A percentile compares a stretch with the other conserved stretches of the same genome.
Conservation (phyloP, 1,139 yeast genomes). For the Magnusiomyces suaveolens region DNA sequence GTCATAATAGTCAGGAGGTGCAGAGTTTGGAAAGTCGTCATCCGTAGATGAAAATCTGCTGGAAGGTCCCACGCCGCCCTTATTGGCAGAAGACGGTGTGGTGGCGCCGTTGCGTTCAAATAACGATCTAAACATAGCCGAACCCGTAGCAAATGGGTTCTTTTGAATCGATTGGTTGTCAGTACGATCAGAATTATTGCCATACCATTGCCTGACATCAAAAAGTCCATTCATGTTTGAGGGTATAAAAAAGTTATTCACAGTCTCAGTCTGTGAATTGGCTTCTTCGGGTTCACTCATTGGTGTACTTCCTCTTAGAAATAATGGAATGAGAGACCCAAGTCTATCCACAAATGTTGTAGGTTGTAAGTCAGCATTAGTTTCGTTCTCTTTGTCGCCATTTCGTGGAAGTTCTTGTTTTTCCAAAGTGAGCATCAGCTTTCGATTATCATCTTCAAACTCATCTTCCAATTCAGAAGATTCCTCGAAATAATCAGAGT, state of each 20-base stretch:
- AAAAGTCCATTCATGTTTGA: not conserved
- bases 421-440: constrained; percentile 5
- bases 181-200: not conserved
- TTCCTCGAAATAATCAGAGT: not conserved
- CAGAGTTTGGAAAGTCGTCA: constrained; percentile 16
- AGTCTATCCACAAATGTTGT: not conserved
- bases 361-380: not conserved
- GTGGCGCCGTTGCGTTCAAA: not conserved
- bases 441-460: constrained; percentile 7
- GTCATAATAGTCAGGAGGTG: constrained; percentile 66
- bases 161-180: not conserved
- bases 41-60: constrained; percentile 2
- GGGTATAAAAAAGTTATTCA: not conserved
- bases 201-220: not conserved
- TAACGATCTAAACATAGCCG: not conserved
- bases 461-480: constrained; percentile 1
- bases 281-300: not conserved
- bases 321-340: not conserved
- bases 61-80: not conserved
- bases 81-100: not conserved
- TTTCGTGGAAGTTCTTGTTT: constrained; percentile 6
- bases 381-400: constrained; percentile 3
- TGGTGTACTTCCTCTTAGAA: not conserved
- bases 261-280: not conserved
- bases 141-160: not conserved